Percentiles rank a stretch among this genome's conserved stretches.
Conservation (phyloP, 2,329 filamentous ascomycete genomes). For the Beauveria asiatica region DNA sequence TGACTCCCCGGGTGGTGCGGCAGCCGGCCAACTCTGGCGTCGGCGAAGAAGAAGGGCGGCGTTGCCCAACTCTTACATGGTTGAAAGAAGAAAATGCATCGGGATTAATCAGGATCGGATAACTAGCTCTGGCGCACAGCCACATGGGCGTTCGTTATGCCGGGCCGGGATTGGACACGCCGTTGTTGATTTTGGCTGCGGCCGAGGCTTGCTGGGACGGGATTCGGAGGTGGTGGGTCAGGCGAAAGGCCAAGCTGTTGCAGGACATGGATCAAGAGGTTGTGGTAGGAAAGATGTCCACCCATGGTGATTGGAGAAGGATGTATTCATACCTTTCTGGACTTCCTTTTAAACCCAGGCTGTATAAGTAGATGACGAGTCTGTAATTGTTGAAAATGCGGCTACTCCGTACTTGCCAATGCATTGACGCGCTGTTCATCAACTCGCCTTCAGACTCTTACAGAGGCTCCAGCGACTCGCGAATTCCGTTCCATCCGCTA, state of each 20-base stretch:
- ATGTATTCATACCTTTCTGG: too few species aligned
- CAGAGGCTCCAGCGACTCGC: background rate
- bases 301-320: too few species aligned
- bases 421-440: too few species aligned
- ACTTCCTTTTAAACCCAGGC: too few species aligned
- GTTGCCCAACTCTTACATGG: too few species aligned
- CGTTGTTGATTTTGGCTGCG: background rate
- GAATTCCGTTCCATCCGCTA: background rate
- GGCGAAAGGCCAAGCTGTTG: background rate
- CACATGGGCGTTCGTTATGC: constrained; percentile 7
- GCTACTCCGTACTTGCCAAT: too few species aligned
- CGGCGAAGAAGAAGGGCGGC: background rate
- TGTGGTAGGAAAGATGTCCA: background rate
- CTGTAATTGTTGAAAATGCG: too few species aligned
- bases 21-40: background rate
- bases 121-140: background rate
- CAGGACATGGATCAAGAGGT: background rate
- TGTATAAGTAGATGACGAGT: too few species aligned
- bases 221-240: background rate
- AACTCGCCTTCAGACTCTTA: background rate
- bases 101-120: background rate
- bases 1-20: background rate
- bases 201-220: background rate
- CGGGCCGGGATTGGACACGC: background rate
- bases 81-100: background rate